A percentile compares a stretch with the other conserved stretches of the same genome.
These are phyloP conservation scores for Pseudogymnoascus sp. DNA, from an alignment of 2,329 filamentous ascomycete genomes.

Conservation along the genomic window DNA sequence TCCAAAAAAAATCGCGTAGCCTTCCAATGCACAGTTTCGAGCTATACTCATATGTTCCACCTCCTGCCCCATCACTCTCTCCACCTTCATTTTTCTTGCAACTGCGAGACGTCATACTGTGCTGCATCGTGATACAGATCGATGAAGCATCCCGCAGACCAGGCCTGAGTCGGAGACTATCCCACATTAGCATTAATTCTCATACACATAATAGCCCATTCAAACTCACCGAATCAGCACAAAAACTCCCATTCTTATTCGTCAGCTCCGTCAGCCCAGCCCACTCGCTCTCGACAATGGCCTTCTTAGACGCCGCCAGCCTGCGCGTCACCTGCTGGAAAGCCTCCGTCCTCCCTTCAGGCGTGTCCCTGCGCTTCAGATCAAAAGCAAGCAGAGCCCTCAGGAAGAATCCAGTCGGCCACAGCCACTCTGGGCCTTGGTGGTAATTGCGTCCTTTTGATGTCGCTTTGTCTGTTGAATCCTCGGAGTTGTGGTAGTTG, in stretches of 20 bases:
- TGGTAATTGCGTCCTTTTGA: conserved; percentile 96
- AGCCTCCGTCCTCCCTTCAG: conserved; percentile 68
- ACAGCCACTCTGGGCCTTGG: conserved; percentile 95
- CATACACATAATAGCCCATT: conserved; percentile 9
- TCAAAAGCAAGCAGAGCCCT: conserved; percentile 89
- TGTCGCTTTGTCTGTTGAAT: conserved; percentile 83
- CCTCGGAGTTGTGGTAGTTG: conserved; percentile 91
- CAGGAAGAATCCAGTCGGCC: conserved; percentile 94
- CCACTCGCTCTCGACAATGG: conserved; percentile 75
- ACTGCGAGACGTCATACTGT: conserved; percentile 21
- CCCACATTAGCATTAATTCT: conserved; percentile 25
- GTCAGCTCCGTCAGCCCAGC: conserved; percentile 88
- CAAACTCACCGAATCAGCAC: conserved; percentile 72
- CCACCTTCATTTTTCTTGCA: conserved; percentile 1
- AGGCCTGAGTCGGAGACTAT: conserved; percentile 88
- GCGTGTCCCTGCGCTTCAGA: conserved; percentile 57
- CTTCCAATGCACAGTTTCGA: neutral
- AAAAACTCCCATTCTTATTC: conserved; percentile 77
- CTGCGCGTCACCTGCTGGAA: conserved; percentile 91
- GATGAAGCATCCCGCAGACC: conserved; percentile 90
- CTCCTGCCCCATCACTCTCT: neutral
- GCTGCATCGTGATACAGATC: conserved; percentile 92
- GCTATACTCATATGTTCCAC: neutral
- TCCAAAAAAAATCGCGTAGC: neutral
- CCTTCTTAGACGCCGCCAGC: conserved; percentile 74